These are phyloP conservation scores for Penicillium turbatum DNA, from an alignment of 495 filamentous ascomycete species.

Conservation along the genomic window DNA sequence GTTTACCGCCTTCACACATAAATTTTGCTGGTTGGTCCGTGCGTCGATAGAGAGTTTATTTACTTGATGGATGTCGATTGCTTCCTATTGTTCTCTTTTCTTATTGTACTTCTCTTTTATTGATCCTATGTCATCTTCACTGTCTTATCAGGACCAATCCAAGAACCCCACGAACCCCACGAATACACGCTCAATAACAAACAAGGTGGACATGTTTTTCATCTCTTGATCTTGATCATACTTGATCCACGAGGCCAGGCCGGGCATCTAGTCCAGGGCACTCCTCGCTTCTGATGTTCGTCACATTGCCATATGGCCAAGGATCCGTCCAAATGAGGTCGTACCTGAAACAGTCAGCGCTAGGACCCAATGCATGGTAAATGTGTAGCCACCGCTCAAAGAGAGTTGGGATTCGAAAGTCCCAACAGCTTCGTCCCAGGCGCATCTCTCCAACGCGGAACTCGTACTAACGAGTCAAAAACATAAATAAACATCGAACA, in stretches of 20 bases:
- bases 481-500: neutral
- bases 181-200: neutral
- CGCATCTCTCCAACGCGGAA: neutral
- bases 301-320: slow-evolving; percentile 37
- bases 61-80: neutral
- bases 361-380: neutral
- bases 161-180: neutral
- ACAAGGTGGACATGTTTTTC: neutral
- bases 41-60: slow-evolving; percentile 6
- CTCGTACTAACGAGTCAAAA: neutral
- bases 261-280: slow-evolving; percentile 41
- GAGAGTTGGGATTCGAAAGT: neutral
- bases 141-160: neutral
- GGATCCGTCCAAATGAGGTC: slow-evolving; percentile 50
- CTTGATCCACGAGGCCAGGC: slow-evolving; percentile 14
- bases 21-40: slow-evolving; percentile 18
- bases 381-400: neutral
- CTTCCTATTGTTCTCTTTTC: neutral
- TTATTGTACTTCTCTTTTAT: neutral
- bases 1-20: slow-evolving; percentile 31
- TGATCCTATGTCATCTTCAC: neutral
- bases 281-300: slow-evolving; percentile 31
- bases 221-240: slow-evolving; percentile 3
- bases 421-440: neutral
- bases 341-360: slow-evolving; percentile 26